phyloP scores from a whole-genome alignment of 805 yeast species.

The Lipomyces sp. region DNA sequence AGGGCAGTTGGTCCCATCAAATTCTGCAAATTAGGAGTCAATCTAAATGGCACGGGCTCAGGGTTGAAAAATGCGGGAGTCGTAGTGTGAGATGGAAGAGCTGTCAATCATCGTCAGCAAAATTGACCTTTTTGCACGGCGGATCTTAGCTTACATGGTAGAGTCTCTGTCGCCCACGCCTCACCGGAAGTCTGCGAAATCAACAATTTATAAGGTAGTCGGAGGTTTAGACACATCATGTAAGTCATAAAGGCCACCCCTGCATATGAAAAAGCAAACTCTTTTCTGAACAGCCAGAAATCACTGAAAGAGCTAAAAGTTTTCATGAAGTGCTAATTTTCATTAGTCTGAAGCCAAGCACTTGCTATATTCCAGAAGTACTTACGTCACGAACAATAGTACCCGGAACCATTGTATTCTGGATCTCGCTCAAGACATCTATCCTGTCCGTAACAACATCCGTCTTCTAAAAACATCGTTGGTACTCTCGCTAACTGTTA shows the following conservation, averaged over 20 bases:
- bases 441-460: slow-evolving; percentile 86
- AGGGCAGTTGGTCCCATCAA: slow-evolving; percentile 91
- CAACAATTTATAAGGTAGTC: slow-evolving; percentile 93
- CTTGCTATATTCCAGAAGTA: background rate
- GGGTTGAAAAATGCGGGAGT: slow-evolving; percentile 88
- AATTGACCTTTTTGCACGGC: slow-evolving; percentile 38
- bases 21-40: slow-evolving; percentile 93
- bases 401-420: slow-evolving; percentile 82
- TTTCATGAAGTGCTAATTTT: slow-evolving; percentile 59
- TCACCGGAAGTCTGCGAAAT: slow-evolving; percentile 81
- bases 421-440: slow-evolving; percentile 89
- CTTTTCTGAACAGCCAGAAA: slow-evolving; percentile 96
- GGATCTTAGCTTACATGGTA: slow-evolving; percentile 69
- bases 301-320: slow-evolving; percentile 82
- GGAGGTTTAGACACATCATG: slow-evolving; percentile 88
- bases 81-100: slow-evolving; percentile 52
- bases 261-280: slow-evolving; percentile 93
- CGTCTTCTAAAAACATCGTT: slow-evolving; percentile 66
- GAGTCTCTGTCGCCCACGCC: slow-evolving; percentile 93
- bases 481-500: background rate
- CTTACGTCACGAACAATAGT: slow-evolving; percentile 69
- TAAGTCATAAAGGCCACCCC: slow-evolving; percentile 89
- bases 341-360: background rate
- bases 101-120: slow-evolving; percentile 15
- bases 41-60: slow-evolving; percentile 93